Percentiles rank a stretch among this genome's conserved stretches.
Evolutionary conservation across 345 rosid species (phyloP).

Genomic region (Pistacia integerrima): DNA sequence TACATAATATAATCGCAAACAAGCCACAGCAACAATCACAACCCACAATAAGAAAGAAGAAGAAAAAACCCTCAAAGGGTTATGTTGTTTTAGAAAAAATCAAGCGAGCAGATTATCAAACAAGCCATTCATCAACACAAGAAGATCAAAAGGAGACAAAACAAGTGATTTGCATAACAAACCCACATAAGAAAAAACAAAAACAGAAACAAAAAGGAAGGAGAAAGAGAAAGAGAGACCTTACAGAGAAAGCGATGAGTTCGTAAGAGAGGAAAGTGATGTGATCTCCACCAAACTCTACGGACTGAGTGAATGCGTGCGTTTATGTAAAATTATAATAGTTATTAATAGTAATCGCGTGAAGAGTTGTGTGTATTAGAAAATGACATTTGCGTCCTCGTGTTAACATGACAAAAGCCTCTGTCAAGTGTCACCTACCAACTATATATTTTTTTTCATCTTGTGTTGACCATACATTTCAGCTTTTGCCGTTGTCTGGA

Average conservation of each 20-base stretch:
- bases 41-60: background rate
- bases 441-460: too few species aligned
- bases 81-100: background rate
- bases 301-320: background rate
- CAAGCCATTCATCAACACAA: background rate
- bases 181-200: background rate
- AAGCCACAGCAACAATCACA: background rate
- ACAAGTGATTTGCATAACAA: background rate
- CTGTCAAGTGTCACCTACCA: background rate
- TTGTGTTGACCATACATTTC: too few species aligned
- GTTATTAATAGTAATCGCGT: background rate
- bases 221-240: background rate
- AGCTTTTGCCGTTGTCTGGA: too few species aligned
- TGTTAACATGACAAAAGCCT: background rate
- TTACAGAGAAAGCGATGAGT: background rate
- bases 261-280: background rate
- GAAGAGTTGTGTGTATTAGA: background rate
- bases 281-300: background rate
- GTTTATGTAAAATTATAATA: background rate
- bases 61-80: background rate
- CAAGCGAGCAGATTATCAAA: background rate
- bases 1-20: too few species aligned
- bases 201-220: background rate
- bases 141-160: background rate
- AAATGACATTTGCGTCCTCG: background rate